phyloP scores from a whole-genome alignment of 2,329 filamentous ascomycete genomes.

The Stenocarpella maydis region DNA sequence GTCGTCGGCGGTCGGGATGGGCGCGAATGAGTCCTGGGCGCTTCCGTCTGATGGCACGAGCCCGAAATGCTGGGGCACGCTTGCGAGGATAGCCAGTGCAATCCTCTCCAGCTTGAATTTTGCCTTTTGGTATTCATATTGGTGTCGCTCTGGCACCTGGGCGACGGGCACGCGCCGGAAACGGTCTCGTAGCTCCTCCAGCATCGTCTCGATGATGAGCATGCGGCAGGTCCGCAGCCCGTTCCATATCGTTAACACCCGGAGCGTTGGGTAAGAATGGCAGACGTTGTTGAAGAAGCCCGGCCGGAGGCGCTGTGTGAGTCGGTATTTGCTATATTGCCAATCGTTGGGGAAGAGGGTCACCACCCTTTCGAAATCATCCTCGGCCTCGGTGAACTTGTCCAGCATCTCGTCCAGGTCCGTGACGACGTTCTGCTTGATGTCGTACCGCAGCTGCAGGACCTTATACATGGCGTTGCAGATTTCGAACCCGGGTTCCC shows the following conservation, averaged over 20 bases:
- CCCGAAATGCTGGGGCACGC: constrained; percentile 59
- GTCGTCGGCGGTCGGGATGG: constrained; percentile 35
- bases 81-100: constrained; percentile 53
- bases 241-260: constrained; percentile 58
- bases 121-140: constrained; percentile 47
- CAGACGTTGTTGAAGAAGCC: constrained; percentile 52
- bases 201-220: constrained; percentile 56
- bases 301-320: constrained; percentile 48
- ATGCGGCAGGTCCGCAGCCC: constrained; percentile 55
- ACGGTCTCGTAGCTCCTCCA: constrained; percentile 51
- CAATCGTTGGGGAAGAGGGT: constrained; percentile 50
- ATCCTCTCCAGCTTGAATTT: constrained; percentile 51
- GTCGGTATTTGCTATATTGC: constrained; percentile 52
- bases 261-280: constrained; percentile 56
- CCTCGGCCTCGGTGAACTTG: constrained; percentile 50
- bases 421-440: constrained; percentile 48
- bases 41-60: constrained; percentile 51
- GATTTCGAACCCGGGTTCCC: constrained; percentile 53
- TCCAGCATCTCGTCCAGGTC: constrained; percentile 53
- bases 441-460: constrained; percentile 57
- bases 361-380: constrained; percentile 52
- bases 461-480: constrained; percentile 54
- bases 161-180: constrained; percentile 36
- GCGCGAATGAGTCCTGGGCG: constrained; percentile 39
- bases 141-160: constrained; percentile 28